Base-by-base conservation (phyloP, 1,284 basidiomycete species). In the Puccinia hordei region DNA sequence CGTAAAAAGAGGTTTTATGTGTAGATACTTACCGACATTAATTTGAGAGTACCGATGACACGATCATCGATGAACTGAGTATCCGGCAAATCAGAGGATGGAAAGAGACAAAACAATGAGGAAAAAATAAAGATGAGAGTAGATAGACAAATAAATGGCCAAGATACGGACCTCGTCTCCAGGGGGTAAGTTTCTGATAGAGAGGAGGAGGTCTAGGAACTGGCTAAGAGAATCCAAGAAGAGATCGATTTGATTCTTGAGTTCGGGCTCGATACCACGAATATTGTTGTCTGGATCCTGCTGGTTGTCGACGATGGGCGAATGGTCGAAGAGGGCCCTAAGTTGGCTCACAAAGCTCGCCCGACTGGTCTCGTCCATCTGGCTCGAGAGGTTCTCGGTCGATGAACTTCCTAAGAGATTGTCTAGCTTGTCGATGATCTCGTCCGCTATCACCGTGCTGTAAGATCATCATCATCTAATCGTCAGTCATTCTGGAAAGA, bases 301-400 rank as follows among this genome's bases (percentile, higher is more conserved):
- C 13, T 41, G 8, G 33, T 46, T 22, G 38, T 68, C 71, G 22
- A 59, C 19, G 51, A 73, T 41, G 0, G 92, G 90, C 8, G 85
- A 82, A 19, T 89, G 89, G 80, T 96, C 93, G 84, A 98, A 97
- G 3, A 97, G 88, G 82, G 91, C 90, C 17, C 94, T 90, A 66
- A 99, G 89, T 82, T 97, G 93, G n/a, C 91, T 90, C 83, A 98
- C 92, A 87, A 98, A 98, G 87, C 96, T 95, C 8, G 93, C 92
- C 51, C 94, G 83, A 41, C 59, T 82, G 76, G 80, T 79, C 38
- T 66, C 74, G 30, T 80, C 76, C 51, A 59, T 61, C 8, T 55
- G 27, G 51, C 22, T 44, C 15, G 53, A 46, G 3, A 61, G n/a
- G 86, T 94, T 91, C 86, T 91, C 91, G 84, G 94, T 92, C 59